Base-by-base conservation (phyloP, 805 yeast species). In the Cephaloascus fragrans region DNA sequence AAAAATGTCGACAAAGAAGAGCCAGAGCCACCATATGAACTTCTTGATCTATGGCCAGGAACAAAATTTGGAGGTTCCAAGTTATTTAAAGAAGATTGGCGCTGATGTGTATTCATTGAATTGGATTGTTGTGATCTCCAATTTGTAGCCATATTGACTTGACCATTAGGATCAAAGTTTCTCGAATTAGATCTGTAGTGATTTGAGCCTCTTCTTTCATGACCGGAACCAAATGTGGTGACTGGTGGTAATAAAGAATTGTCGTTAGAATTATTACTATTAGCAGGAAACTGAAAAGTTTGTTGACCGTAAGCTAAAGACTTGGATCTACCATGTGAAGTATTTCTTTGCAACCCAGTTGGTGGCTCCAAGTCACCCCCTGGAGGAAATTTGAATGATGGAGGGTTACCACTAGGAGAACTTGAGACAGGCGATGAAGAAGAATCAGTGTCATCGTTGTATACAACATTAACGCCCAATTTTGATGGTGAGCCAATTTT, bases 11-110 rank as follows among this genome's bases (percentile, higher is more conserved):
- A 52, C 44, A 67, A 50, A 1, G 71, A 64, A 28, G 81, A 76
- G 17, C 77, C 63, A 0, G 83, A 81, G 33, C 71, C 82, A 39
- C 73, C 81, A 50, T 76, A 75, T 0, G 95, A 87, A 38, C 80
- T 75, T 47, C 90, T 75, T 15, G 79, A 68, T 50, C 84, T 75
- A 54, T 86, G 95, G 14, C 95, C 88, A 2, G 94, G 95, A 2
- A 75, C 76, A 61, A 78, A 86, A 14, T 46, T 35, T 4, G 68
- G 70, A 3, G 69, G 67, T 44, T 61, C 65, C 38, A 62, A 51
- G 16, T 54, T 34, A 52, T 23, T 58, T 40, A n/a, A 46, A 47
- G 33, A 37, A 18, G 34, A 18, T 29, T 29, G 39, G 14, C 18
- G 32, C 18, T 29, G 34, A 17, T 34, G 37, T 6, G 35, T 9